Evolutionary conservation across 2,329 filamentous ascomycete species (phyloP).

Genomic region (Aureobasidium uvarum): DNA sequence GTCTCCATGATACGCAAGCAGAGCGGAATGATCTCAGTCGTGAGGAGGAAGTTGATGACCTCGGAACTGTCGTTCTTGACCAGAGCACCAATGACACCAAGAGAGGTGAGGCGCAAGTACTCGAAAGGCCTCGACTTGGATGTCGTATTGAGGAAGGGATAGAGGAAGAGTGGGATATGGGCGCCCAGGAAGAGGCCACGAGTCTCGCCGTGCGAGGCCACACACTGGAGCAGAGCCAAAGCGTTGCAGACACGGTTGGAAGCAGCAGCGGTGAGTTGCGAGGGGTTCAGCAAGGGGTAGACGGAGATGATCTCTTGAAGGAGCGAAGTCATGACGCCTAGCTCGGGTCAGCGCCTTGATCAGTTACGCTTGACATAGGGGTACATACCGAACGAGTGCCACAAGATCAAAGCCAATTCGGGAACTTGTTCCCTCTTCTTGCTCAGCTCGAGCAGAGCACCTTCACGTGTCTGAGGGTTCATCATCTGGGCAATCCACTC

Average conservation of each 20-base stretch:
- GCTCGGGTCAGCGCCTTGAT: background rate
- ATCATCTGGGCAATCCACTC: constrained; percentile 89
- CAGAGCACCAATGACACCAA: constrained; percentile 93
- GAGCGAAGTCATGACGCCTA: constrained; percentile 96
- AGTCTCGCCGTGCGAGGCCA: constrained; percentile 96
- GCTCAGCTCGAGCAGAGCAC: constrained; percentile 89
- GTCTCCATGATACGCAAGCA: constrained; percentile 99
- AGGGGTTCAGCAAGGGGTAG: constrained; percentile 93
- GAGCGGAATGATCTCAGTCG: constrained; percentile 96
- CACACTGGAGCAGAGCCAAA: constrained; percentile 90
- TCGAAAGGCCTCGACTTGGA: constrained; percentile 98
- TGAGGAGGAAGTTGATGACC: constrained; percentile 97
- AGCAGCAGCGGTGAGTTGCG: constrained; percentile 93
- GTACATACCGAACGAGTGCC: constrained; percentile 91
- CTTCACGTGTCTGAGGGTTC: constrained; percentile 81
- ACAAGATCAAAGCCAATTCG: constrained; percentile 90
- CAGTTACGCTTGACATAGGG: background rate
- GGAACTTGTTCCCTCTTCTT: constrained; percentile 99
- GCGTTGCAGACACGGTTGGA: constrained; percentile 98
- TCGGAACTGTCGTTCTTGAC: constrained; percentile 99
- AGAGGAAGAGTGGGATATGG: constrained; percentile 95
- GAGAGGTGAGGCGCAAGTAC: constrained; percentile 90
- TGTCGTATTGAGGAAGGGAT: constrained; percentile 97
- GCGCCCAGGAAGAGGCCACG: constrained; percentile 87
- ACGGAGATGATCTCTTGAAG: constrained; percentile 99